Conservation (phyloP, 768 basidiomycete species). For the Suillus ampliporus region DNA sequence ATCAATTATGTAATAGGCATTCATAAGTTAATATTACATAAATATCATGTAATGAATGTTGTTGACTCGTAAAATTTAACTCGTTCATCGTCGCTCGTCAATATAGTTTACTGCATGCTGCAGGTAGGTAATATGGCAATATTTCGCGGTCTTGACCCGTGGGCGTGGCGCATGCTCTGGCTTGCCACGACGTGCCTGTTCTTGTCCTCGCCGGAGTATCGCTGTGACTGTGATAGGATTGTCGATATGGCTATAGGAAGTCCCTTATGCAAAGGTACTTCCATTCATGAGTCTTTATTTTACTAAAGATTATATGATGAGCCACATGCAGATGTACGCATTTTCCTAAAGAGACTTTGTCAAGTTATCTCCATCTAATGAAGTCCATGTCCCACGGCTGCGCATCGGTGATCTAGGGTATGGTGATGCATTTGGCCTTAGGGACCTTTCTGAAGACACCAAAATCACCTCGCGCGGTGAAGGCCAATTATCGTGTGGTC, state of each 20-base stretch:
- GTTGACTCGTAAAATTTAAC: too few relatives aligned
- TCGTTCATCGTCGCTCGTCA: neutral
- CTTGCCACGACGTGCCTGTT: conserved; percentile 56
- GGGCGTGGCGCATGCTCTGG: conserved; percentile 64
- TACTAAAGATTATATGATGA: conserved; percentile 1
- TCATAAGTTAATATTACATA: neutral
- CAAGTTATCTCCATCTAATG: conserved; percentile 51
- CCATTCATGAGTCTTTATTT: neutral
- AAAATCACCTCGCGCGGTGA: conserved; percentile 82
- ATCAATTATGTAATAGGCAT: too few relatives aligned
- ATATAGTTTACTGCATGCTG: conserved; percentile 1
- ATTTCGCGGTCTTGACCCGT: conserved; percentile 23
- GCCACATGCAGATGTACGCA: conserved; percentile 84
- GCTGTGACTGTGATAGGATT: conserved; percentile 75
- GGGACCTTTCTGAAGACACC: conserved; percentile 87
- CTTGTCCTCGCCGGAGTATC: conserved; percentile 66
- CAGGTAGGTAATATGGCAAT: conserved; percentile 16
- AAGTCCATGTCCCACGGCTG: conserved; percentile 81
- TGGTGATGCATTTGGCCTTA: conserved; percentile 87
- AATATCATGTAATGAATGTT: neutral
- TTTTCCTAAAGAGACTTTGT: conserved; percentile 90
- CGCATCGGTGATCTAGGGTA: conserved; percentile 84
- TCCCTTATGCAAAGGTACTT: conserved; percentile 78
- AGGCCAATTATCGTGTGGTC: conserved; percentile 92
- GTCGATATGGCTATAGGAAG: conserved; percentile 83